phyloP scores from a whole-genome alignment of 2,329 filamentous ascomycete species.

The Trichoderma sp. region DNA sequence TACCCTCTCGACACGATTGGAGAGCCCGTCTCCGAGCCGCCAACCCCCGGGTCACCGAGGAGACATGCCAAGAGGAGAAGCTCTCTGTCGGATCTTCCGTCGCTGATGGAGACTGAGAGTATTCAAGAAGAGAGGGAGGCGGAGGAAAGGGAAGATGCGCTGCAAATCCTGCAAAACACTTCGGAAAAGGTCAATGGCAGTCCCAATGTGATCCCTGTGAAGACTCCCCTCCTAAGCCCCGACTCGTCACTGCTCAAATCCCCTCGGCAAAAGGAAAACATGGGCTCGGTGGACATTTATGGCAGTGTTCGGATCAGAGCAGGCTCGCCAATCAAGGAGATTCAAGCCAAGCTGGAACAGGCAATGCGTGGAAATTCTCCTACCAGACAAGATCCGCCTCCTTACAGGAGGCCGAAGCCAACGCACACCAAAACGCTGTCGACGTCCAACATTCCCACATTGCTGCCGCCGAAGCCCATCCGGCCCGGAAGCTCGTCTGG shows the following conservation, averaged over 20 bases:
- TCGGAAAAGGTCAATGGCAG: conserved; percentile 58
- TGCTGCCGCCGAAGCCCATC: conserved; percentile 51
- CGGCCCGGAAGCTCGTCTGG: conserved; percentile 29
- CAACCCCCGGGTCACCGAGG: conserved; percentile 46
- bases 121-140: conserved; percentile 40
- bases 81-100: conserved; percentile 82
- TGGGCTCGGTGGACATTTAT: conserved; percentile 26
- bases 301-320: conserved; percentile 20
- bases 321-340: conserved; percentile 19
- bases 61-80: conserved; percentile 76
- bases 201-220: conserved; percentile 44
- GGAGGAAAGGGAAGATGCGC: conserved; percentile 22
- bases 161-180: conserved; percentile 51
- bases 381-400: conserved; percentile 24
- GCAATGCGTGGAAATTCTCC: conserved; percentile 24
- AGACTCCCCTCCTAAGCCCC: conserved; percentile 53
- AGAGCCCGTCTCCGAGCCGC: conserved; percentile 50
- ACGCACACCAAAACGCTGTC: conserved; percentile 52
- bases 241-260: conserved; percentile 37
- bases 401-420: conserved; percentile 25
- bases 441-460: conserved; percentile 53
- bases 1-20: conserved; percentile 59
- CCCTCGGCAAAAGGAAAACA: conserved; percentile 48
- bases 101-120: conserved; percentile 61
- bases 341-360: conserved; percentile 19